These are phyloP conservation scores for Colletotrichum navitas DNA, from an alignment of 2,329 filamentous ascomycete genomes.

Conservation along the genomic window DNA sequence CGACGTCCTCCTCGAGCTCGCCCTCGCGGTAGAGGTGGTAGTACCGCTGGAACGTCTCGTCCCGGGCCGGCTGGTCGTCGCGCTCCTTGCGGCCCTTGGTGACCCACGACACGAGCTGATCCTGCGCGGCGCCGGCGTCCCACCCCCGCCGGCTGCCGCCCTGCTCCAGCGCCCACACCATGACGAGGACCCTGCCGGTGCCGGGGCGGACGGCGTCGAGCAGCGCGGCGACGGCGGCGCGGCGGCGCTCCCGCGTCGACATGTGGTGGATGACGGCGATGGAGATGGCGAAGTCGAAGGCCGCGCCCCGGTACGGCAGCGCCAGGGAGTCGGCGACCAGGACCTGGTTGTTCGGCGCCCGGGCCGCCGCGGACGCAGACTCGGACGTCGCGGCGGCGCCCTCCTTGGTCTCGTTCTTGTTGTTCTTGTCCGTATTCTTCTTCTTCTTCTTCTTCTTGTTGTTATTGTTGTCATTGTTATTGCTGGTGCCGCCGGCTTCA, in stretches of 20 bases:
- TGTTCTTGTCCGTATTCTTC: constrained; percentile 30
- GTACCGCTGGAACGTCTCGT: constrained; percentile 82
- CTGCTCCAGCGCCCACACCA: constrained; percentile 97
- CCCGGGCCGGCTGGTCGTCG: constrained; percentile 19
- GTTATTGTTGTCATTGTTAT: constrained; percentile 35
- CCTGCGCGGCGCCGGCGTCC: constrained; percentile 86
- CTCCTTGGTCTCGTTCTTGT: neutral
- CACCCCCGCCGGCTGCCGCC: constrained; percentile 87
- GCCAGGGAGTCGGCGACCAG: constrained; percentile 85
- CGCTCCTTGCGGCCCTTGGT: constrained; percentile 60
- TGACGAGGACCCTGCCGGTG: constrained; percentile 82
- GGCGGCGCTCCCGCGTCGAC: constrained; percentile 79
- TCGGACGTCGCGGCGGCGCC: neutral
- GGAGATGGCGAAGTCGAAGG: constrained; percentile 86
- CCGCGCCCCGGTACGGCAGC: constrained; percentile 78
- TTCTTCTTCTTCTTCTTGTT: constrained; percentile 37
- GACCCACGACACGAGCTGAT: constrained; percentile 97
- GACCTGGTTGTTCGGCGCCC: constrained; percentile 59
- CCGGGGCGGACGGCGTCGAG: constrained; percentile 72
- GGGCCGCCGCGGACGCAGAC: neutral
- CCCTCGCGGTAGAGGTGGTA: constrained; percentile 93
- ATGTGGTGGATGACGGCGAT: constrained; percentile 96
- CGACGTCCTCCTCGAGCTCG: constrained; percentile 86
- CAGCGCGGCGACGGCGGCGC: constrained; percentile 78
- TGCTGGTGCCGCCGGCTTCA: constrained; percentile 11